Evolutionary conservation across 352 stramenopile species (phyloP).

Genomic region (Hyphochytrium catenoides): DNA sequence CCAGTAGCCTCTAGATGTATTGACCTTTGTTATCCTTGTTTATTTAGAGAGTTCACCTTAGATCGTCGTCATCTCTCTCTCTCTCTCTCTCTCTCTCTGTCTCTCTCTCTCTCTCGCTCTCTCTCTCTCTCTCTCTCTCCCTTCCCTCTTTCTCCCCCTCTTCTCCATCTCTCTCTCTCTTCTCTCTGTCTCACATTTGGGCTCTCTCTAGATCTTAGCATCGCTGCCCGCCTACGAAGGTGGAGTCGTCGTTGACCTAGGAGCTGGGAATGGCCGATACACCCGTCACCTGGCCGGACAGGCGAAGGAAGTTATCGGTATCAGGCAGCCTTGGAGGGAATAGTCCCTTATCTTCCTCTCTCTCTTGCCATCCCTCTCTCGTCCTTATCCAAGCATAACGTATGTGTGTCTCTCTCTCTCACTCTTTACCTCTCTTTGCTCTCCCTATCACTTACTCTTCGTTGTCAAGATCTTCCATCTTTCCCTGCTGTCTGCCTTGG

Average conservation of each 20-base stretch:
- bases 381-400: too few relatives aligned
- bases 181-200: slow-evolving; percentile 11
- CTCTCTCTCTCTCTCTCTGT: not conserved
- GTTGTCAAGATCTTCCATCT: too few relatives aligned
- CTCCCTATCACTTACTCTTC: too few relatives aligned
- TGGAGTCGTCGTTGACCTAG: slow-evolving; percentile 37
- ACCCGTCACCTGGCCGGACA: slow-evolving; percentile 21
- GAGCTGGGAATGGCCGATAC: slow-evolving; percentile 33
- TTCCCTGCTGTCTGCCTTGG: too few relatives aligned
- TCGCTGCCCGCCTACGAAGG: slow-evolving; percentile 24
- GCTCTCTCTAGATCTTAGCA: slow-evolving; percentile 43
- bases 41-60: too few relatives aligned
- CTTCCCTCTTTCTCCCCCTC: not conserved
- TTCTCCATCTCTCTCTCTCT: not conserved
- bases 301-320: slow-evolving; percentile 26
- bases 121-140: not conserved
- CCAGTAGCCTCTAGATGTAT: too few relatives aligned
- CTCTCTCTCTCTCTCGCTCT: slow-evolving; percentile 1
- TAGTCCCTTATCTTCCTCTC: too few relatives aligned
- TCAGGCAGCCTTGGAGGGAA: too few relatives aligned
- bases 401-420: too few relatives aligned
- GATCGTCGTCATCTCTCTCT: slow-evolving; percentile 10
- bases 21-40: too few relatives aligned
- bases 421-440: too few relatives aligned
- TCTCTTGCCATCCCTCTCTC: too few relatives aligned